Percentiles rank a stretch among this genome's conserved stretches.
These are phyloP conservation scores for Syzygium oleosum DNA, from an alignment of 345 rosid species.

Conservation along the genomic window DNA sequence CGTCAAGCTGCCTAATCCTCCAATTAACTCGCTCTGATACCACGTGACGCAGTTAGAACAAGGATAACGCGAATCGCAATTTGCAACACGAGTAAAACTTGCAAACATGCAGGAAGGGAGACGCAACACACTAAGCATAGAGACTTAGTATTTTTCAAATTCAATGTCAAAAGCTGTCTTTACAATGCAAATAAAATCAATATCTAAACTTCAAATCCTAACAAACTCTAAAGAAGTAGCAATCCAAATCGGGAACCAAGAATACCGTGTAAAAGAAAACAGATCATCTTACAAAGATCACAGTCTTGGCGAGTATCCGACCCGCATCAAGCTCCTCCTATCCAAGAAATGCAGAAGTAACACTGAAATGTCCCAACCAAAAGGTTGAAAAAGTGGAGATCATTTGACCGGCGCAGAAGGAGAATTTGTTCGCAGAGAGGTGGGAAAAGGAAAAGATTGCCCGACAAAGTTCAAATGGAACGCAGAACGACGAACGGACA, in stretches of 20 bases:
- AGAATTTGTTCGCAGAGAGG: neutral
- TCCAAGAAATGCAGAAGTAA: neutral
- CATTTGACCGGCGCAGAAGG: neutral
- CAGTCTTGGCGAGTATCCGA: too few species aligned
- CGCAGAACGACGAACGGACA: neutral
- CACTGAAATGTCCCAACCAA: neutral
- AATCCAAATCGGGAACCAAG: neutral
- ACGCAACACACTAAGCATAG: neutral
- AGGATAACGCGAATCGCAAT: accelerated
- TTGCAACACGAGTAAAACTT: neutral
- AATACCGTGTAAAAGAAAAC: neutral
- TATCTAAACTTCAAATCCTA: neutral
- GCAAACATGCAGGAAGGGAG: neutral
- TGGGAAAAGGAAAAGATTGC: neutral
- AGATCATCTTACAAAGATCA: neutral
- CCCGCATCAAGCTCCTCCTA: neutral
- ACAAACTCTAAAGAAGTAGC: neutral
- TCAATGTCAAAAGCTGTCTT: neutral
- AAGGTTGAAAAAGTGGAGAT: neutral
- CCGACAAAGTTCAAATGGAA: neutral
- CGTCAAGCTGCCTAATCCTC: neutral
- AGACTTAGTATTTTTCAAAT: neutral
- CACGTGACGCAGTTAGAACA: neutral
- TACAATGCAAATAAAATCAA: neutral
- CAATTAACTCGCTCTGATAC: neutral